phyloP scores from a whole-genome alignment of 2,329 filamentous ascomycete species.

The Aspergillus thermomutatus region DNA sequence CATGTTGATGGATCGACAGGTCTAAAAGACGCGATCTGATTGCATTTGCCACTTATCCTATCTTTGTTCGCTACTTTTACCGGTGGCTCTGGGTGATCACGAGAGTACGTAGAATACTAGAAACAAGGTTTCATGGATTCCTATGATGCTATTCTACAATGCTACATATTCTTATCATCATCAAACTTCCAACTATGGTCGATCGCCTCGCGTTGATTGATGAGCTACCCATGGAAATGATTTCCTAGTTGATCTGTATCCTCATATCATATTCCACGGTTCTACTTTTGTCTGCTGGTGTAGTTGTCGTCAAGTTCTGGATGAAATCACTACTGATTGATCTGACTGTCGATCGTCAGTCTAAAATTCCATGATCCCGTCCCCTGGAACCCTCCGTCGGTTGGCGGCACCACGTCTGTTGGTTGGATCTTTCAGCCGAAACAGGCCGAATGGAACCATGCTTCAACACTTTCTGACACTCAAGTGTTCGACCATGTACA shows the following conservation, averaged over 20 bases:
- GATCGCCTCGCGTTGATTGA: neutral
- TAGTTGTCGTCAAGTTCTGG: neutral
- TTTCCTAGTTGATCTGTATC: neutral
- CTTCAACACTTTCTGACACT: neutral
- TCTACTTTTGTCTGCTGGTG: neutral
- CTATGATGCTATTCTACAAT: neutral
- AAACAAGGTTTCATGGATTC: neutral
- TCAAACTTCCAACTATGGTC: neutral
- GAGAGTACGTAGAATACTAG: neutral
- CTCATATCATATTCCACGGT: neutral
- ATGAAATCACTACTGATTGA: neutral
- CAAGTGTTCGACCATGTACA: neutral
- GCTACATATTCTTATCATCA: neutral
- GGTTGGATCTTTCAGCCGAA: neutral
- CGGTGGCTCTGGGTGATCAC: neutral
- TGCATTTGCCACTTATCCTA: neutral
- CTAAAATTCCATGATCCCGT: slow-evolving; percentile 16
- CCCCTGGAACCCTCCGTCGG: slow-evolving; percentile 16
- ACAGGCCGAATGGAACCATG: neutral
- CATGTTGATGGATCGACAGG: slow-evolving; percentile 5
- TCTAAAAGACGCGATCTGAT: neutral
- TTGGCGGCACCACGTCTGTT: slow-evolving; percentile 3
- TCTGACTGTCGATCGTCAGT: neutral
- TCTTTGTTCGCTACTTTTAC: neutral
- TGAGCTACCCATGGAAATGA: neutral